Evolutionary conservation across 1,139 yeast genomes (phyloP).

Genomic region (Yamadazyma membranifaciens): DNA sequence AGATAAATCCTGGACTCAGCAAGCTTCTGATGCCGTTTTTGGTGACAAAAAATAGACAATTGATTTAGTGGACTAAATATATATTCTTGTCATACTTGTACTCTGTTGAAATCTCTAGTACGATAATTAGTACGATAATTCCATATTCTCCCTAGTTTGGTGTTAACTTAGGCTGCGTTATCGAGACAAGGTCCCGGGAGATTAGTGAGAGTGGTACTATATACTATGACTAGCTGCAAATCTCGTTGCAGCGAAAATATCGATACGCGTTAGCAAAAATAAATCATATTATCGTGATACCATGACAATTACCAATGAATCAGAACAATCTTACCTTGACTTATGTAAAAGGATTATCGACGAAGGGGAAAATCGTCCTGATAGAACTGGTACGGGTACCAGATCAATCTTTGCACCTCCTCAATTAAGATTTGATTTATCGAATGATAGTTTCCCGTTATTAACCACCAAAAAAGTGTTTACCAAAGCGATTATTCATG

Average conservation of each 20-base stretch:
- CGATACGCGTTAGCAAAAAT: neutral
- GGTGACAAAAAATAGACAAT: slow-evolving; percentile 21
- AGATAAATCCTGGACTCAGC: slow-evolving; percentile 41
- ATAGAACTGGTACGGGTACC: slow-evolving; percentile 97
- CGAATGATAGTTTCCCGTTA: slow-evolving; percentile 75
- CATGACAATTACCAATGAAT: slow-evolving; percentile 38
- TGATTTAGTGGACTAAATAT: neutral
- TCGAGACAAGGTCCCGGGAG: no score
- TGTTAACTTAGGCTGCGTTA: no score
- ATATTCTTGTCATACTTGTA: neutral
- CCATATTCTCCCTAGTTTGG: no score
- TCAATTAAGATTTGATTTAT: slow-evolving; percentile 78
- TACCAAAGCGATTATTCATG: slow-evolving; percentile 84
- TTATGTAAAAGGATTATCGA: slow-evolving; percentile 73
- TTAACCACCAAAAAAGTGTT: slow-evolving; percentile 92
- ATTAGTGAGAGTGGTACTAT: no score
- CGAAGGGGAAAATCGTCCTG: slow-evolving; percentile 89
- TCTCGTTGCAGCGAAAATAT: neutral
- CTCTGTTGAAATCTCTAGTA: no score
- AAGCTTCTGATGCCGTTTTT: slow-evolving; percentile 40
- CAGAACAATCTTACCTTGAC: slow-evolving; percentile 85
- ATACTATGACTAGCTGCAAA: no score
- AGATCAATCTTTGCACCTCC: slow-evolving; percentile 91
- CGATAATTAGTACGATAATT: no score
- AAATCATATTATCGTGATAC: no score